These are phyloP conservation scores for Harringtonia aguacate DNA, from an alignment of 2,329 filamentous ascomycete species.

Conservation along the genomic window DNA sequence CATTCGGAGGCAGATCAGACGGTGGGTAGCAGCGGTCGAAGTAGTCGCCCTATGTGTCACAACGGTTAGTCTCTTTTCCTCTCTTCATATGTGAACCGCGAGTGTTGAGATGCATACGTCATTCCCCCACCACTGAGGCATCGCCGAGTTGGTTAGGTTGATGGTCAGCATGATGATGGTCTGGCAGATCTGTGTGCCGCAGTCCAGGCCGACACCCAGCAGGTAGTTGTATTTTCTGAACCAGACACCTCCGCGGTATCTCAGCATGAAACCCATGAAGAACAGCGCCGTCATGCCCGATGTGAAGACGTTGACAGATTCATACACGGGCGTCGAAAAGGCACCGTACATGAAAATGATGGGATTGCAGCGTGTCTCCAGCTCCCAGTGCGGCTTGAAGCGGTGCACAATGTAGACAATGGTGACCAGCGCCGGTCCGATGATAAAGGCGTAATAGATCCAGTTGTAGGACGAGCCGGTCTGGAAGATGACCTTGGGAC, in stretches of 20 bases:
- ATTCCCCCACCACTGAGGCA: conserved; percentile 21
- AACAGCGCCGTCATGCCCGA: conserved; percentile 15
- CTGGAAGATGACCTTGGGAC: conserved; percentile 19
- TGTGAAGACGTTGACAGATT: conserved; percentile 18
- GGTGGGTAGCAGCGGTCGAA: conserved; percentile 2
- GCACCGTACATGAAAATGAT: conserved; percentile 18
- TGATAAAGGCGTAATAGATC: conserved; percentile 19
- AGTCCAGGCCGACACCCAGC: conserved; percentile 27
- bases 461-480: conserved; percentile 15
- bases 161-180: conserved; percentile 19
- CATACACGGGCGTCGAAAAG: conserved; percentile 16
- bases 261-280: conserved; percentile 20
- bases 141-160: conserved; percentile 15
- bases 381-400: conserved; percentile 17
- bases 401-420: conserved; percentile 16
- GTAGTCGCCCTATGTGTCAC: background rate
- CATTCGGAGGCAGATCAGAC: conserved; percentile 22
- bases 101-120: conserved; percentile 9
- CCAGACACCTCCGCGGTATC: conserved; percentile 22
- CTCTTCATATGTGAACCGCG: too few species aligned
- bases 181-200: conserved; percentile 18
- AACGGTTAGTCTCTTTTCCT: too few species aligned
- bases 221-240: conserved; percentile 32
- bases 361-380: conserved; percentile 18
- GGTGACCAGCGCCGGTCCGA: conserved; percentile 17